These are phyloP conservation scores for Fusarium luffae DNA, from an alignment of 2,329 filamentous ascomycete genomes.

Conservation along the genomic window DNA sequence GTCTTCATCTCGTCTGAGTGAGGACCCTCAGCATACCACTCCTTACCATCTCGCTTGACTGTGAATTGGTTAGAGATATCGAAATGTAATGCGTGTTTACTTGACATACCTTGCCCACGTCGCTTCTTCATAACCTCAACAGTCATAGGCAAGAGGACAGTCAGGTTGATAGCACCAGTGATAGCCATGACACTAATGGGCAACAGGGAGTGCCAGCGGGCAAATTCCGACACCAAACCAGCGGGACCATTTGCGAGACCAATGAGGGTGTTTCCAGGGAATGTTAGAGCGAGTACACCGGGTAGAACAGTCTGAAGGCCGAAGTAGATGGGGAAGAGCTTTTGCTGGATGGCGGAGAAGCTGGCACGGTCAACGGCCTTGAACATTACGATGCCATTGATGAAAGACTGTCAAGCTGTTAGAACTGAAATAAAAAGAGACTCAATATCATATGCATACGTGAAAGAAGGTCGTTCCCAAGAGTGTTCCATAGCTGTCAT, in stretches of 20 bases:
- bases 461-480: constrained; percentile 90
- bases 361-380: constrained; percentile 79
- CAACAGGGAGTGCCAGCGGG: constrained; percentile 71
- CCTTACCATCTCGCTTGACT: constrained; percentile 91
- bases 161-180: constrained; percentile 76
- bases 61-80: constrained; percentile 29
- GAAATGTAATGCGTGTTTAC: background rate
- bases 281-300: constrained; percentile 79
- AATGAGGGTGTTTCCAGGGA: constrained; percentile 70
- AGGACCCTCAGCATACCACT: constrained; percentile 80
- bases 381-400: constrained; percentile 79
- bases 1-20: constrained; percentile 86
- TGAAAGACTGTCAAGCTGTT: constrained; percentile 70
- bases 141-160: constrained; percentile 79
- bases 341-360: constrained; percentile 83
- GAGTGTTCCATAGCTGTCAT: constrained; percentile 81
- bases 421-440: background rate
- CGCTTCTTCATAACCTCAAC: constrained; percentile 78
- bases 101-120: constrained; percentile 77
- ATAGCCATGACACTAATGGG: constrained; percentile 77
- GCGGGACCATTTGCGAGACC: constrained; percentile 60
- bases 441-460: constrained; percentile 52
- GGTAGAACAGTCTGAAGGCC: constrained; percentile 82
- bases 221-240: constrained; percentile 69
- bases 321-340: constrained; percentile 91